Percentiles rank a stretch among this genome's conserved stretches.
phyloP scores from a whole-genome alignment of 2,329 filamentous ascomycete species.

The Dactylella cylindrospora region DNA sequence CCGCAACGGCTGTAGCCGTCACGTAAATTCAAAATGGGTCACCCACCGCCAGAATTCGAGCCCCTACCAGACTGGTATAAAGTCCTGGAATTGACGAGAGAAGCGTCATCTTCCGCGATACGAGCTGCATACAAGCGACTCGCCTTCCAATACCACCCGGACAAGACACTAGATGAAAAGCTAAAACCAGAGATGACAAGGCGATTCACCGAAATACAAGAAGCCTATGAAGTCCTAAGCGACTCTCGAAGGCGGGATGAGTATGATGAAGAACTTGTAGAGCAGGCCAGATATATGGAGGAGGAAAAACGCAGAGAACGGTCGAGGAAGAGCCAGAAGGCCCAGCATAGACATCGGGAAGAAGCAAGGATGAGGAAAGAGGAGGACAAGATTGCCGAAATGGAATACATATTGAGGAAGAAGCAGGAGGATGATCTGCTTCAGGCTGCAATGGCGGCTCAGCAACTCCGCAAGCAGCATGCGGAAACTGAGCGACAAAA shows the following conservation, averaged over 20 bases:
- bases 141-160: constrained; percentile 83
- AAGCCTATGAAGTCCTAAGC: constrained; percentile 86
- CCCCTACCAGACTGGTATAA: constrained; percentile 69
- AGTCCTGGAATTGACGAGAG: constrained; percentile 70
- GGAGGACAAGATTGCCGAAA: constrained; percentile 29
- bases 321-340: constrained; percentile 22
- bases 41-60: constrained; percentile 29
- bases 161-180: constrained; percentile 79
- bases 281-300: constrained; percentile 30
- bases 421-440: constrained; percentile 32
- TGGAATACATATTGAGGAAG: constrained; percentile 22
- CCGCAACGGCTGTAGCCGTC: background rate
- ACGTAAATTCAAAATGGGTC: constrained; percentile 15
- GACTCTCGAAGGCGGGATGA: constrained; percentile 70
- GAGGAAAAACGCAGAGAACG: constrained; percentile 25
- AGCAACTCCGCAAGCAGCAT: constrained; percentile 23
- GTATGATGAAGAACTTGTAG: constrained; percentile 71
- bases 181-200: constrained; percentile 77
- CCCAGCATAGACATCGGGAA: constrained; percentile 22
- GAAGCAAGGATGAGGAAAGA: constrained; percentile 21
- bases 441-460: constrained; percentile 15
- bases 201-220: constrained; percentile 88
- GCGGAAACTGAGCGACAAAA: constrained; percentile 18
- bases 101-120: constrained; percentile 71
- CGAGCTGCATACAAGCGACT: constrained; percentile 80